Conservation (phyloP, 768 basidiomycete genomes). For the Mycena amicta region DNA sequence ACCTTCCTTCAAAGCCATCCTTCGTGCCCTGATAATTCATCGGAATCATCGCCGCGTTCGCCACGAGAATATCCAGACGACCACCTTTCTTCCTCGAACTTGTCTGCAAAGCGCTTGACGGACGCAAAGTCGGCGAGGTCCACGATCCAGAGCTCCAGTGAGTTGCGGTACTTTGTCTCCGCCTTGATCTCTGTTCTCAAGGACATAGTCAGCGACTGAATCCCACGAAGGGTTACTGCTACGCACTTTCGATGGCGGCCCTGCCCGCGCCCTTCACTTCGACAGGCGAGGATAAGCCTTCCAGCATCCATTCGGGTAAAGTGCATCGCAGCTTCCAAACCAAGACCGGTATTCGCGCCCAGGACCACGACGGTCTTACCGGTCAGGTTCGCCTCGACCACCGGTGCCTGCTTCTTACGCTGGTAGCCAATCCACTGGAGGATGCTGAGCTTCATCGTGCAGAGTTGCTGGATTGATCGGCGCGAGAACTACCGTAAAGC, state of each 20-base stretch:
- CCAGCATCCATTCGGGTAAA: constrained; percentile 21
- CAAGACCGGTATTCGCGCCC: constrained; percentile 21
- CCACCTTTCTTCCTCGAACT: constrained; percentile 16
- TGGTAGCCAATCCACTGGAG: constrained; percentile 16
- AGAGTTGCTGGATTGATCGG: too few relatives aligned
- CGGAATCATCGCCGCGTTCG: constrained; percentile 17
- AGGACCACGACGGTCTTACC: constrained; percentile 21
- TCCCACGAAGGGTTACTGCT: background rate
- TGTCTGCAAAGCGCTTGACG: constrained; percentile 19
- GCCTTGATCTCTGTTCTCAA: constrained; percentile 31
- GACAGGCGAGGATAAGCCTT: constrained; percentile 13
- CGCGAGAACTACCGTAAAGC: too few relatives aligned
- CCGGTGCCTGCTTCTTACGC: constrained; percentile 27
- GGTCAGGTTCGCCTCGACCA: constrained; percentile 27
- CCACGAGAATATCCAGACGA: constrained; percentile 22
- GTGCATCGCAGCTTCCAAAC: constrained; percentile 10
- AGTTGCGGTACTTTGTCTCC: constrained; percentile 34
- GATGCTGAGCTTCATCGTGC: background rate
- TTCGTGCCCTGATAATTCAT: constrained; percentile 8
- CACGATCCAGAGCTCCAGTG: constrained; percentile 24
- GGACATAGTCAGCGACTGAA: background rate
- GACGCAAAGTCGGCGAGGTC: constrained; percentile 23
- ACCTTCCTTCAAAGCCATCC: constrained; percentile 29
- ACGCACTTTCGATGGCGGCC: constrained; percentile 10
- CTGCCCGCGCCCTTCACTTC: constrained; percentile 3